Conservation (phyloP, 2,329 filamentous ascomycete species). For the Pyrenophora seminiperda region DNA sequence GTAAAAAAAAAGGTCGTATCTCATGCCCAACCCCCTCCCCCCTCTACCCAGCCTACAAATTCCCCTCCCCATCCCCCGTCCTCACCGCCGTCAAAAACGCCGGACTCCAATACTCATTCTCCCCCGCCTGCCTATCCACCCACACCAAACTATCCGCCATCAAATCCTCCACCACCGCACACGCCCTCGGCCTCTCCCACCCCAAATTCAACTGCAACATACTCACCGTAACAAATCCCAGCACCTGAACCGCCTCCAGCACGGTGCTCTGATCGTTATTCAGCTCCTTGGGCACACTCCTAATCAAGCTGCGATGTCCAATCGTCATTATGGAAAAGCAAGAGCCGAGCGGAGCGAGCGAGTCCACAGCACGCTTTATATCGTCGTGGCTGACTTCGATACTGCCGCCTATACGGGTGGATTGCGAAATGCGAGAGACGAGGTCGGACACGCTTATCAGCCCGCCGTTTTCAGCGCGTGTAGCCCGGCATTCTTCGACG, state of each 20-base stretch:
- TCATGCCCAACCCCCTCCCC: too few species aligned
- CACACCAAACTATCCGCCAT: slow-evolving; percentile 89
- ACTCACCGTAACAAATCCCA: slow-evolving; percentile 86
- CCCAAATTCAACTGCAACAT: slow-evolving; percentile 86
- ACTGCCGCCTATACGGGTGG: slow-evolving; percentile 68
- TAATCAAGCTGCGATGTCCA: slow-evolving; percentile 83
- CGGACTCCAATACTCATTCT: slow-evolving; percentile 94
- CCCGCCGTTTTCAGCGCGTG: slow-evolving; percentile 87
- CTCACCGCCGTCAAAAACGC: slow-evolving; percentile 63
- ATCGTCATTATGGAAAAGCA: slow-evolving; percentile 85
- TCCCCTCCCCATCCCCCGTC: neutral
- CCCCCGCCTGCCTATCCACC: slow-evolving; percentile 83
- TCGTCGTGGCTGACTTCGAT: slow-evolving; percentile 90
- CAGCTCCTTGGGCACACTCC: slow-evolving; percentile 91
- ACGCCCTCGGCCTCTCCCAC: slow-evolving; percentile 84
- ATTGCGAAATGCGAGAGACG: slow-evolving; percentile 72
- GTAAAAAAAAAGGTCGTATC: neutral
- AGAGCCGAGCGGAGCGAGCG: slow-evolving; percentile 83
- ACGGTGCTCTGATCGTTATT: slow-evolving; percentile 93
- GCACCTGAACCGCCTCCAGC: slow-evolving; percentile 84
- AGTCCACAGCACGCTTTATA: slow-evolving; percentile 84
- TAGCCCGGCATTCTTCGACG: slow-evolving; percentile 88
- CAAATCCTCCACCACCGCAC: slow-evolving; percentile 88
- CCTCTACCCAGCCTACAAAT: neutral
- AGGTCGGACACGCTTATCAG: slow-evolving; percentile 85